Conservation (phyloP, 2,329 filamentous ascomycete genomes). For the Botrytis cinerea region DNA sequence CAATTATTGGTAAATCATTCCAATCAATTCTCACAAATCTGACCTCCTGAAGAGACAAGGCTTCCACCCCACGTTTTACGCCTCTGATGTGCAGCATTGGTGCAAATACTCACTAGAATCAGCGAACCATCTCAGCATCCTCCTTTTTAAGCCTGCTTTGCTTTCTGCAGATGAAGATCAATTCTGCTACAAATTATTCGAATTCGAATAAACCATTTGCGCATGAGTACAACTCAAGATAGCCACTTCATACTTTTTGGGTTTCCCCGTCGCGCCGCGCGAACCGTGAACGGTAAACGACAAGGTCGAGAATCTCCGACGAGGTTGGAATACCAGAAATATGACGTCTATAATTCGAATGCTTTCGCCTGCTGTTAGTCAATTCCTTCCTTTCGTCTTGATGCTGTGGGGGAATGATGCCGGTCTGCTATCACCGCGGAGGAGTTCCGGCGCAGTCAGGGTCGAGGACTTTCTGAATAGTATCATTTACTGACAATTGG, state of each 20-base stretch:
- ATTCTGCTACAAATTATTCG: background rate
- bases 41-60: constrained; percentile 22
- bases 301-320: constrained; percentile 4
- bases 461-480: background rate
- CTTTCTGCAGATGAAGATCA: constrained; percentile 21
- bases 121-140: constrained; percentile 10
- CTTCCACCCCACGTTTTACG: constrained; percentile 23
- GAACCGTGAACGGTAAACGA: constrained; percentile 9
- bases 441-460: constrained; percentile 7
- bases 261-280: constrained; percentile 11
- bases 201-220: constrained; percentile 16
- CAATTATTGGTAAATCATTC: constrained; percentile 7
- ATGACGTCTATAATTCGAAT: constrained; percentile 24
- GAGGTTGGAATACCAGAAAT: constrained; percentile 6
- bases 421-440: background rate
- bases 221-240: constrained; percentile 20
- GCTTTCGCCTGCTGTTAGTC: constrained; percentile 23
- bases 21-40: constrained; percentile 8
- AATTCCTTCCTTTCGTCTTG: background rate
- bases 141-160: background rate
- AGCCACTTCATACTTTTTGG: background rate
- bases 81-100: constrained; percentile 21
- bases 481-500: constrained; percentile 29
- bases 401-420: background rate
- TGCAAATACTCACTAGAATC: constrained; percentile 10